Base-by-base conservation (phyloP, 208 protist genomes). In the Phytomonas francai region DNA sequence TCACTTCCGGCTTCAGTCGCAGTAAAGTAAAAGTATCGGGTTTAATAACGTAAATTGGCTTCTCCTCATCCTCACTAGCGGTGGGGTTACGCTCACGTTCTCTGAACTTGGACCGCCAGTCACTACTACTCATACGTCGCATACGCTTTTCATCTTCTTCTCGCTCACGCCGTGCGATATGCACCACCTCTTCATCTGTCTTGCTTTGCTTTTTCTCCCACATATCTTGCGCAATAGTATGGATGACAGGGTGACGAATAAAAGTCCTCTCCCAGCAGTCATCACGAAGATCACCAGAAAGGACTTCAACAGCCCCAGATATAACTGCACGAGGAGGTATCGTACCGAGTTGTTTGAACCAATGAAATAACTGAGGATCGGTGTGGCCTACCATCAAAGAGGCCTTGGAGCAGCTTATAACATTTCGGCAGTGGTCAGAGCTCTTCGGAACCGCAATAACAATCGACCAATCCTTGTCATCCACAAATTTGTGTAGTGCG, bases 131-230 rank as follows among this genome's bases (percentile, higher is more conserved):
- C 86, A 94, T 92, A 62, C 89, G 89, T 19, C 83, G 84, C 89
- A 94, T 94, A 49, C 89, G 89, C 75, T 87, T 89, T 56, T 89
- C 86, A 64, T 94, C 89, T 67, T 94, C 89, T 64, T 92, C 89
- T 33, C 76, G 61, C 67, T 91, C 82, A 1, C 89, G 81, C 63
- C 80, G 71, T n/a, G 75, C 77, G 59, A 92, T 89, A 63, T 69
- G 67, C 32, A 89, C 86, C n/a, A 63, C 54, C 68, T 94, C 89
- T 68, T 84, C 87, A 28, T 73, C 67, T 27, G 86, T 88, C 70
- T 91, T 89, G 68, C 81, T 90, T 60, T 81, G 77, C 42, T 87
- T 70, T 12, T 77, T 81, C 42, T 83, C 83, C 87, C 89, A 95
- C 89, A 91, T 89, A 16, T 95, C 86, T 70, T 92, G 83, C 32